Evolutionary conservation across 225 moss, liverwort and hornwort species (phyloP), one percentile per base, ranked within the genome.

Genomic region (Pleurozium schreberi): DNA sequence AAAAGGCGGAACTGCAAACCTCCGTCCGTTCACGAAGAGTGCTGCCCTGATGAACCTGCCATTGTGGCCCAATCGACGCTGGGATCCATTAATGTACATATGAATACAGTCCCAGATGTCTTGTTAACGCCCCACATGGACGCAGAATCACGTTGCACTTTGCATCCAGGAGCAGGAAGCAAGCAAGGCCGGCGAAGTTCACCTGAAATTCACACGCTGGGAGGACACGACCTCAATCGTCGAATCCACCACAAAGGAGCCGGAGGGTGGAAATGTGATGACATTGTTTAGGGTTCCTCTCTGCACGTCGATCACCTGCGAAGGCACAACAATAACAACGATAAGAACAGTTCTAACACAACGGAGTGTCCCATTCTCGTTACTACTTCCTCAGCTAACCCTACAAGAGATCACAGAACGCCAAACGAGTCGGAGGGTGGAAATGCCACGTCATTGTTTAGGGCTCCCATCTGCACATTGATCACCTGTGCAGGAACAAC

Each of bases 121-220:
- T 53, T 43, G 73, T 20, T 78, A 71, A 78, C 34, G 50, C 82
- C 84, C 28, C 87, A 84, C 36, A 88, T 47, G 75, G 21, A 85
- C 82, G 81, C 9, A 40, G n/a, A 73, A 40, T 82, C 82, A 71
- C 15, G 69, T 58, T 42, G 81, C 81, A 87, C 82, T 82, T 21
- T 20, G 82, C 88, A 68, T 73, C 52, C 77, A 30, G 43, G 31
- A 63, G 58, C 89, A 75, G 40, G 67, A 67, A 81, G 80, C 75
- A n/a, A 88, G 70, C 61, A 88, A 82, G 82, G 52, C 59, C 69
- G 62, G 65, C 81, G 68, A 73, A 59, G 57, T 43, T 84, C 36
- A 95, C 95, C 94, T 95, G 93, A 98, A 98, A 87, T 96, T 93
- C 81, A 97, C 92, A 43, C 98, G 93, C 91, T 97, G 96, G 28